Base-by-base conservation (phyloP, 768 basidiomycete species). In the Calvatia gigantea region DNA sequence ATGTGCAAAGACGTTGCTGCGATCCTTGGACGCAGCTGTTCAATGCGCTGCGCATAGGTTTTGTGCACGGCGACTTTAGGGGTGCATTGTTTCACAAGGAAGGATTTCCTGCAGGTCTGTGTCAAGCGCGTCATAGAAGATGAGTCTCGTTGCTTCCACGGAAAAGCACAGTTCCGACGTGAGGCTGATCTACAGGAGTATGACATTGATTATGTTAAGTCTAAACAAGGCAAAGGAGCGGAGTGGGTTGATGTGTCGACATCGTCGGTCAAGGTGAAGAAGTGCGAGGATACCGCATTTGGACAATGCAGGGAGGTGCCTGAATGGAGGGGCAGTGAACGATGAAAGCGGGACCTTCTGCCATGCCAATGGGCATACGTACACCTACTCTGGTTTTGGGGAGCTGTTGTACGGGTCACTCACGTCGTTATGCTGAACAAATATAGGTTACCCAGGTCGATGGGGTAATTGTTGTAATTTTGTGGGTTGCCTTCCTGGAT, bases 391-490 rank as follows among this genome's bases (percentile, higher is more conserved):
- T 50, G 48, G 48, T 50, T 50, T 50, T 35, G 23, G 48, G 38
- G 48, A 21, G 21, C n/a, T n/a, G 41, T 21, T 19, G 41, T 21
- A 21, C 19, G 21, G 21, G 41, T 23, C 41, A 42, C 41, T 17
- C 3, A 6, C 21, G 39, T 17, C 9, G 19, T 23, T 42, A 21
- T 50, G 48, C 17, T 37, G 29, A 6, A 31, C 48, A 37, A 50
- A 50, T 50, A 37, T 50, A 50, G 35, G 9, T 35, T 50, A 50
- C 48, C 48, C 48, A 50, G 48, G 48, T 50, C n/a, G n/a, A n/a
- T 49, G 29, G 47, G 39, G 39, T 2, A 1, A 21, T 19, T 17
- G 3, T 8, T 41, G 11, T 17, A 17, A 23, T 8, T 41, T 17
- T 37, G 35, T 14, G 12, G 35, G 35, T 37, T 37, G 12, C 35